These are phyloP conservation scores for Annona cherimola DNA, from an alignment of 164 flowering plant species.

Conservation along the genomic window DNA sequence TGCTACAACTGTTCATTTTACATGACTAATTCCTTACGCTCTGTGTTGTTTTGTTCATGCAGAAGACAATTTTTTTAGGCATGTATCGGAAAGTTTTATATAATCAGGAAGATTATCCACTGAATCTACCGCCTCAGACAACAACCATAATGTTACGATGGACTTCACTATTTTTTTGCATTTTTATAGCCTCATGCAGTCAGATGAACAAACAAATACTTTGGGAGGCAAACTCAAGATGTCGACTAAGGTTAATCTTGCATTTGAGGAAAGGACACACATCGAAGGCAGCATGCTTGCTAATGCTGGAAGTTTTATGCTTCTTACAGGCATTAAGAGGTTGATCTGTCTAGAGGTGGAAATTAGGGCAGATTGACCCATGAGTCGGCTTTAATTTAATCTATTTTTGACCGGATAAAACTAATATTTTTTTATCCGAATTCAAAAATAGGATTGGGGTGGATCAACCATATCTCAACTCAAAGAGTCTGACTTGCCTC, in stretches of 20 bases:
- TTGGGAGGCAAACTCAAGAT: slow-evolving; percentile 49
- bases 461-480: too few relatives aligned
- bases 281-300: slow-evolving; percentile 21
- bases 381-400: too few relatives aligned
- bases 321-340: slow-evolving; percentile 45
- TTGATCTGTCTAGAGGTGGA: slow-evolving; percentile 11
- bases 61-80: slow-evolving; percentile 80
- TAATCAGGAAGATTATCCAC: slow-evolving; percentile 53
- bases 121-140: slow-evolving; percentile 61
- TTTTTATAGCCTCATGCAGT: slow-evolving; percentile 64
- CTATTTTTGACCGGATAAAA: too few relatives aligned
- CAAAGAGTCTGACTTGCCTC: too few relatives aligned
- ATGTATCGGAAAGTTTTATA: slow-evolving; percentile 78
- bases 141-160: slow-evolving; percentile 67
- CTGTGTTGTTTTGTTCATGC: slow-evolving; percentile 16
- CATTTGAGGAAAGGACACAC: slow-evolving; percentile 53
- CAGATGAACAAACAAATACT: slow-evolving; percentile 21
- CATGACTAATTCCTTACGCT: background rate
- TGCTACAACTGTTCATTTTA: background rate
- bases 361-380: too few relatives aligned
- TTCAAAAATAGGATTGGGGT: too few relatives aligned
- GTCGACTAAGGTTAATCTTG: slow-evolving; percentile 34
- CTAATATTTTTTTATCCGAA: too few relatives aligned
- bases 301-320: slow-evolving; percentile 51
- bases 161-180: slow-evolving; percentile 92